Percentiles rank a stretch among this genome's conserved stretches.
These are phyloP conservation scores for Auriculariales sp. DNA, from an alignment of 768 basidiomycete genomes.

Conservation along the genomic window DNA sequence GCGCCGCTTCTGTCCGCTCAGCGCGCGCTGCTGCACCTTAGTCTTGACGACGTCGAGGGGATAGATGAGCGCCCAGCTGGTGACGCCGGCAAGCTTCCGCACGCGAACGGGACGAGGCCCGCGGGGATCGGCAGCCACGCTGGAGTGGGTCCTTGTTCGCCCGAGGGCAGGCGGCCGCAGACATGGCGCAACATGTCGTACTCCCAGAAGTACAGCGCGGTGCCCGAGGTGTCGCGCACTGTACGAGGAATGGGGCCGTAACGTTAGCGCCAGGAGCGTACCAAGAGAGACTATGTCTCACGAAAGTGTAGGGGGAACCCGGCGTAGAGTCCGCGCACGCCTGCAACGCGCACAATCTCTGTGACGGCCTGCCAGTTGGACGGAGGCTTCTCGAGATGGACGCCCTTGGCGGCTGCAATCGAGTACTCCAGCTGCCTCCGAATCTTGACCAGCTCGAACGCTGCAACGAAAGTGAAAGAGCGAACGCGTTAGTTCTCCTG, in stretches of 20 bases:
- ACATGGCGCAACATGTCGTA: conserved; percentile 86
- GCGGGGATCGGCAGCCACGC: conserved; percentile 70
- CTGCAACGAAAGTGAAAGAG: neutral
- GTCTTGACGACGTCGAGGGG: conserved; percentile 93
- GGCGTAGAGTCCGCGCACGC: conserved; percentile 56
- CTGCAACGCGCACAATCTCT: conserved; percentile 56
- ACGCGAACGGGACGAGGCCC: conserved; percentile 77
- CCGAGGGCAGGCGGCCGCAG: conserved; percentile 59
- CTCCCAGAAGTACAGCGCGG: conserved; percentile 84
- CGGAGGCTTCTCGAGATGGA: conserved; percentile 60
- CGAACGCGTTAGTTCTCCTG: conserved; percentile 10
- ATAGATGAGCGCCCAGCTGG: conserved; percentile 71
- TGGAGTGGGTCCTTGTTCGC: conserved; percentile 73
- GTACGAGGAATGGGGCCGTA: conserved; percentile 3
- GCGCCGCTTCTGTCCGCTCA: conserved; percentile 64
- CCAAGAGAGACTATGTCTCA: conserved; percentile 20
- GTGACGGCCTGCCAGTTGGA: conserved; percentile 63
- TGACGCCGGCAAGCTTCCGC: conserved; percentile 84
- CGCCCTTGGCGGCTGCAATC: conserved; percentile 69
- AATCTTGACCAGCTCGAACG: conserved; percentile 31
- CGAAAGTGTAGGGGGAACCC: conserved; percentile 81
- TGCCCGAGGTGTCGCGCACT: conserved; percentile 85
- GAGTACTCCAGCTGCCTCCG: conserved; percentile 84
- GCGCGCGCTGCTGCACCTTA: conserved; percentile 84
- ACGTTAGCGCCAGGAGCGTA: neutral